phyloP scores from a whole-genome alignment of 805 yeast genomes.

The Saccharomycopsis sp. region DNA sequence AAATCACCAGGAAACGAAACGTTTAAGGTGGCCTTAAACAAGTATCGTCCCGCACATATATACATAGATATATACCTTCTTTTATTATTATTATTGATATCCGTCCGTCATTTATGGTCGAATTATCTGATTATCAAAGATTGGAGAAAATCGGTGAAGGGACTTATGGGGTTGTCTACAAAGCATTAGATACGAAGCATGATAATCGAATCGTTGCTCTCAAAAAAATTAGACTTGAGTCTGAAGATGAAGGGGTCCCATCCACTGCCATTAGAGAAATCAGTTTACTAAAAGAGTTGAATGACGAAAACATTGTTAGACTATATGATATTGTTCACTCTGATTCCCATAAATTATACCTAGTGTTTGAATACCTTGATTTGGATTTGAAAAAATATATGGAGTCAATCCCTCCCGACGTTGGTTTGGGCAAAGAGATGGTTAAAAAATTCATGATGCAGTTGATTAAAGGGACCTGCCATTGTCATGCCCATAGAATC shows the following conservation, averaged over 20 bases:
- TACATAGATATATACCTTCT: too few relatives aligned
- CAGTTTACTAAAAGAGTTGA: constrained; percentile 85
- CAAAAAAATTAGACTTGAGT: constrained; percentile 90
- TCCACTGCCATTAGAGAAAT: constrained; percentile 97
- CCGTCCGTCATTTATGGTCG: too few relatives aligned
- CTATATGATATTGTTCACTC: constrained; percentile 92
- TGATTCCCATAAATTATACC: constrained; percentile 83
- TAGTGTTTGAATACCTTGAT: constrained; percentile 91
- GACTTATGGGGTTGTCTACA: constrained; percentile 96
- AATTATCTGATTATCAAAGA: constrained; percentile 84
- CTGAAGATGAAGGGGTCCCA: constrained; percentile 98
- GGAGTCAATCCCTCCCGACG: constrained; percentile 91
- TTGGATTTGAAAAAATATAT: constrained; percentile 92
- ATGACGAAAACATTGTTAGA: constrained; percentile 88
- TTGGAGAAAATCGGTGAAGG: constrained; percentile 97
- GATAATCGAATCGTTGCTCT: constrained; percentile 93
- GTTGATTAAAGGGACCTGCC: constrained; percentile 80
- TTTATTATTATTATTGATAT: too few relatives aligned
- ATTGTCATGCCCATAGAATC: constrained; percentile 92
- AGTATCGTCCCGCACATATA: too few relatives aligned
- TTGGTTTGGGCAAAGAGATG: constrained; percentile 81
- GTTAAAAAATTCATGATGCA: constrained; percentile 92
- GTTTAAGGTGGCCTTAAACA: too few relatives aligned
- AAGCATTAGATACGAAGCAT: constrained; percentile 83
- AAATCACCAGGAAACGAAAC: too few relatives aligned